Percentiles rank a stretch among this genome's conserved stretches.
Conservation (phyloP, 1,284 basidiomycete genomes). For the Gomphus bonarii region DNA sequence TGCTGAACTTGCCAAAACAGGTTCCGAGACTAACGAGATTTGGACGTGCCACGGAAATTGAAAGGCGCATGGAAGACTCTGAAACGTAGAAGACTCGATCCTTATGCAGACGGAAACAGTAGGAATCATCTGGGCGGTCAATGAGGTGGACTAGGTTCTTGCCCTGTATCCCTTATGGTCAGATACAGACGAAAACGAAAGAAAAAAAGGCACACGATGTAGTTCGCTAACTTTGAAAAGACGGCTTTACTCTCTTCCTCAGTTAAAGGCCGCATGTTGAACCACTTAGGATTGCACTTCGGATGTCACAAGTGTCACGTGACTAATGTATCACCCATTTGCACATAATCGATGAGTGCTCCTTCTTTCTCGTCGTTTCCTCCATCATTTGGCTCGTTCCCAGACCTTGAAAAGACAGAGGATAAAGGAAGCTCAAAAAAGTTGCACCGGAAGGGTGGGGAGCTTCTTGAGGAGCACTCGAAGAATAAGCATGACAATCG, state of each 20-base stretch:
- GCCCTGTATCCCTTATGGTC: conserved; percentile 35
- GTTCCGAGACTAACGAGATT: conserved; percentile 93
- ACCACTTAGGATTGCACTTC: background rate
- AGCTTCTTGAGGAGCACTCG: background rate
- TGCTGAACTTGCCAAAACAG: conserved; percentile 97
- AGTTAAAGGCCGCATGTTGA: conserved; percentile 68
- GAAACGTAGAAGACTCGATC: conserved; percentile 93
- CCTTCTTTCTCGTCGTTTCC: conserved; percentile 17
- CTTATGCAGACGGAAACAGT: conserved; percentile 87
- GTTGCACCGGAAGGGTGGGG: background rate
- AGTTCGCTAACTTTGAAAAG: conserved; percentile 87
- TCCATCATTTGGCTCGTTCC: conserved; percentile 16
- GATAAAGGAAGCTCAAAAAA: background rate
- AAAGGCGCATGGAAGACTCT: conserved; percentile 86
- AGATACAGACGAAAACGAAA: background rate
- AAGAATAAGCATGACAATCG: background rate
- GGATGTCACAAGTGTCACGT: background rate
- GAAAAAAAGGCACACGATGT: conserved; percentile 49
- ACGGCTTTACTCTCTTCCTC: conserved; percentile 82
- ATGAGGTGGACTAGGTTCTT: conserved; percentile 88
- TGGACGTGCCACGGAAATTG: conserved; percentile 84
- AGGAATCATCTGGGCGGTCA: conserved; percentile 74
- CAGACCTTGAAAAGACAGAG: conserved; percentile 9
- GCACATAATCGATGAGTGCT: background rate
- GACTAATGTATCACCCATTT: background rate